Conservation (phyloP, 1,139 yeast genomes). For the Keqinozyma sinolaborantium region DNA sequence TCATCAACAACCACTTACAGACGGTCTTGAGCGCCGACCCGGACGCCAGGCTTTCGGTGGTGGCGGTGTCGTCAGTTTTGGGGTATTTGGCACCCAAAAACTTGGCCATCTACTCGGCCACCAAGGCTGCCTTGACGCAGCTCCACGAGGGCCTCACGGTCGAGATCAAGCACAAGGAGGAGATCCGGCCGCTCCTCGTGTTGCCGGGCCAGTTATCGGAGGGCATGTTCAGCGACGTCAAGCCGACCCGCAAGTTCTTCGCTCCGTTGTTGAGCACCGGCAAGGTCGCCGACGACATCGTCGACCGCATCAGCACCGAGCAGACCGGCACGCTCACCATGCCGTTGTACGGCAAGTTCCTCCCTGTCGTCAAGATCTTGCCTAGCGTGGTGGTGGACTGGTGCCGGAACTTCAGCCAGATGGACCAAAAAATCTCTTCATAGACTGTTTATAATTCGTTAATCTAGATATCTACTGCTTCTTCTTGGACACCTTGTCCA, state of each 20-base stretch:
- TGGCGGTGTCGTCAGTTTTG: conserved; percentile 65
- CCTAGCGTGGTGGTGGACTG: conserved; percentile 47
- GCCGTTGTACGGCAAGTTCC: conserved; percentile 60
- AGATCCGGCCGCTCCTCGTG: conserved; percentile 47
- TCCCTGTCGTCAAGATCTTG: conserved; percentile 49
- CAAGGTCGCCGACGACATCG: conserved; percentile 41
- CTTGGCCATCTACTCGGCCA: conserved; percentile 60
- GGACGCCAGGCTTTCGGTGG: conserved; percentile 42
- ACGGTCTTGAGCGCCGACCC: conserved; percentile 1
- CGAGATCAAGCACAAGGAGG: conserved; percentile 32
- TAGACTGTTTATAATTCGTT: conserved; percentile 1
- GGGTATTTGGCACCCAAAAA: conserved; percentile 71
- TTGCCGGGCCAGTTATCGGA: conserved; percentile 69
- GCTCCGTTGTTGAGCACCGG: conserved; percentile 58
- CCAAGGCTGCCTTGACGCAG: conserved; percentile 61
- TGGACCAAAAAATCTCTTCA: conserved; percentile 39
- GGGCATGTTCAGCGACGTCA: conserved; percentile 58
- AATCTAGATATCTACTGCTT: conserved; percentile 5
- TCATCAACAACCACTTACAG: conserved; percentile 28
- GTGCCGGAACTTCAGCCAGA: conserved; percentile 49
- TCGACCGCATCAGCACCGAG: conserved; percentile 40
- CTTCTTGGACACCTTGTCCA: conserved; percentile 20
- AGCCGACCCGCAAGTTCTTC: conserved; percentile 53
- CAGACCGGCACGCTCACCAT: conserved; percentile 49
- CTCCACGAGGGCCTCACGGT: conserved; percentile 56